A percentile compares a stretch with the other conserved stretches of the same genome.
Evolutionary conservation across 495 filamentous ascomycete species (phyloP).

Genomic region (Oleoguttula mirabilis): DNA sequence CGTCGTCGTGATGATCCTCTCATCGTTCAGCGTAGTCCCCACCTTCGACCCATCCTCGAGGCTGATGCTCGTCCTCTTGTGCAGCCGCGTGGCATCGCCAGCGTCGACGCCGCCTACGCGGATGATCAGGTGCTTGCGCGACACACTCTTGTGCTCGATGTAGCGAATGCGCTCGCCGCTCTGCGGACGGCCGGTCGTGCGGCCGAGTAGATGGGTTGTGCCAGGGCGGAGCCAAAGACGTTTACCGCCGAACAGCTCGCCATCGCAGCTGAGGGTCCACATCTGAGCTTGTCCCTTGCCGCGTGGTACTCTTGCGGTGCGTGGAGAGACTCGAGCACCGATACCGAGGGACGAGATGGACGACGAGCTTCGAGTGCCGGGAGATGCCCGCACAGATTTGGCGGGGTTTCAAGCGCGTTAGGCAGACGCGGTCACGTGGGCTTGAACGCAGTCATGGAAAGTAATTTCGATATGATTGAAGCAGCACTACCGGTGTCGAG

Average conservation of each 20-base stretch:
- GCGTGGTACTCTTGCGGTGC: too few relatives aligned
- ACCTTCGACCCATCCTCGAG: conserved; percentile 50
- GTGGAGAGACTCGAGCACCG: too few relatives aligned
- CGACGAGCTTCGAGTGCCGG: too few relatives aligned
- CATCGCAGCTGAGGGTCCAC: not conserved
- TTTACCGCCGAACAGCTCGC: conserved; percentile 27
- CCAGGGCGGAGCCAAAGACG: conserved; percentile 30
- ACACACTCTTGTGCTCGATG: conserved; percentile 61
- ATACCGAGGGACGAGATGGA: too few relatives aligned
- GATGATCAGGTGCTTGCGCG: conserved; percentile 78
- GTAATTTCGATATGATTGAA: too few relatives aligned
- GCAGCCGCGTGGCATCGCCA: conserved; percentile 54
- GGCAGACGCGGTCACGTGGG: too few relatives aligned
- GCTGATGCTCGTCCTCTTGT: conserved; percentile 54
- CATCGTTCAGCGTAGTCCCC: conserved; percentile 67
- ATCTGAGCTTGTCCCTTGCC: too few relatives aligned
- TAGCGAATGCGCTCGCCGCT: conserved; percentile 8
- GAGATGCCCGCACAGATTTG: too few relatives aligned
- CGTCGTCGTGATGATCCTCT: conserved; percentile 44
- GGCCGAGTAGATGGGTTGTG: conserved; percentile 26
- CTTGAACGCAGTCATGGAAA: too few relatives aligned
- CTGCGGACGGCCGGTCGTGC: conserved; percentile 20
- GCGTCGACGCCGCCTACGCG: conserved; percentile 51
- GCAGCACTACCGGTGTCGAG: too few relatives aligned
- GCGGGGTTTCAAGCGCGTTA: too few relatives aligned